Percentiles rank a stretch among this genome's conserved stretches.
phyloP scores from a whole-genome alignment of 192 early-diverging fungal species.

The Backusella macrospora region DNA sequence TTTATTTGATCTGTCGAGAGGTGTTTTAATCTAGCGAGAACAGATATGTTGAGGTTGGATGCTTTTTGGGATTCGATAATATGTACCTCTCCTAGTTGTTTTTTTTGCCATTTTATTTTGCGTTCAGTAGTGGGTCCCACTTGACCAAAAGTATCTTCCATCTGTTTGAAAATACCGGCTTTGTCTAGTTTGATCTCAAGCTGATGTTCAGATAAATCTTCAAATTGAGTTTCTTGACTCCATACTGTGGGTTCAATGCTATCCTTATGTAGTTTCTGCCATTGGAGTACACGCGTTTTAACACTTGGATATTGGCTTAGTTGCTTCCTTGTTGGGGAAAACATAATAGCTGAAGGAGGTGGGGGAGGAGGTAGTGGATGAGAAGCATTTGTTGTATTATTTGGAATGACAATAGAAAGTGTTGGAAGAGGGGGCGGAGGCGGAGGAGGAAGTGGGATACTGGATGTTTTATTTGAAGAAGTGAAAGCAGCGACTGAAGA shows the following conservation, averaged over 20 bases:
- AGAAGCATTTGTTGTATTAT: not conserved
- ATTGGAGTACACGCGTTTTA: constrained; percentile 35
- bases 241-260: constrained; percentile 33
- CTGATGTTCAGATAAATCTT: not conserved
- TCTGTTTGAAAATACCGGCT: constrained; percentile 28
- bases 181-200: constrained; percentile 22
- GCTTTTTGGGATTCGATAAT: not conserved
- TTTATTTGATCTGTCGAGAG: not conserved
- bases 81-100: not conserved
- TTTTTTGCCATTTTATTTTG: not conserved
- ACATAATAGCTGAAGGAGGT: constrained; percentile 12
- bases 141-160: constrained; percentile 35
- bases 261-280: constrained; percentile 34
- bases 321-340: constrained; percentile 26
- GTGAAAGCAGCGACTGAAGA: not conserved
- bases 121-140: not conserved
- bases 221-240: constrained; percentile 8
- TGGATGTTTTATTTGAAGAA: not conserved
- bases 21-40: not conserved
- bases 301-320: constrained; percentile 28
- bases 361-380: not conserved
- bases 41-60: constrained; percentile 5
- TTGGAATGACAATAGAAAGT: constrained; percentile 13
- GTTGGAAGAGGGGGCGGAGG: constrained; percentile 28
- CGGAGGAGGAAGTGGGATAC: not conserved